Percentiles rank a stretch among this genome's conserved stretches.
phyloP scores from a whole-genome alignment of 192 early-diverging fungal species.

The Linnemannia zychae region DNA sequence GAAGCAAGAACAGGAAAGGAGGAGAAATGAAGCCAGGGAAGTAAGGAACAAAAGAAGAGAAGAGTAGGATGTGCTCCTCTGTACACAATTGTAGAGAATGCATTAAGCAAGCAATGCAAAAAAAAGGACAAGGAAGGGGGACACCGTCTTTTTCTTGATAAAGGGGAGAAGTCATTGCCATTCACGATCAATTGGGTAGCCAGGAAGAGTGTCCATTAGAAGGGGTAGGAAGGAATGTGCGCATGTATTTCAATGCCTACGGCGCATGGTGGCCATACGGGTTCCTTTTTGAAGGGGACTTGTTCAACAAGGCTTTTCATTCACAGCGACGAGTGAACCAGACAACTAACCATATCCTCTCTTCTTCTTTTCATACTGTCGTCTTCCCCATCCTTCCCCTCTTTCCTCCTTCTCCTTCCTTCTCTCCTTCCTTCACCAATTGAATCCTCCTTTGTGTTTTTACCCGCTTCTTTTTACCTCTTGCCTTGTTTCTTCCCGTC shows the following conservation, averaged over 20 bases:
- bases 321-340: no score
- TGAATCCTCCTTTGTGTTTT: not conserved
- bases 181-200: not conserved
- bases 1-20: not conserved
- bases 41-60: not conserved
- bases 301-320: no score
- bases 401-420: not conserved
- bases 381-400: slow-evolving; percentile 6
- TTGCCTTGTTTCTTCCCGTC: not conserved
- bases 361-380: not conserved
- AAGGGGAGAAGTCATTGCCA: not conserved
- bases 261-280: no score
- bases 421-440: not conserved
- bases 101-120: slow-evolving; percentile 6
- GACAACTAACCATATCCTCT: not conserved
- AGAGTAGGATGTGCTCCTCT: not conserved
- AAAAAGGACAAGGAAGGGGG: not conserved
- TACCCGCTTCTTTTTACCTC: slow-evolving; percentile 2
- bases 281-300: no score
- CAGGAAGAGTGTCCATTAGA: not conserved
- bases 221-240: not conserved
- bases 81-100: not conserved
- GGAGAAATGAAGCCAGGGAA: not conserved
- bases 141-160: not conserved
- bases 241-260: not conserved